Base-by-base conservation (phyloP, 208 protist species). In the Leishmania guyanensis region DNA sequence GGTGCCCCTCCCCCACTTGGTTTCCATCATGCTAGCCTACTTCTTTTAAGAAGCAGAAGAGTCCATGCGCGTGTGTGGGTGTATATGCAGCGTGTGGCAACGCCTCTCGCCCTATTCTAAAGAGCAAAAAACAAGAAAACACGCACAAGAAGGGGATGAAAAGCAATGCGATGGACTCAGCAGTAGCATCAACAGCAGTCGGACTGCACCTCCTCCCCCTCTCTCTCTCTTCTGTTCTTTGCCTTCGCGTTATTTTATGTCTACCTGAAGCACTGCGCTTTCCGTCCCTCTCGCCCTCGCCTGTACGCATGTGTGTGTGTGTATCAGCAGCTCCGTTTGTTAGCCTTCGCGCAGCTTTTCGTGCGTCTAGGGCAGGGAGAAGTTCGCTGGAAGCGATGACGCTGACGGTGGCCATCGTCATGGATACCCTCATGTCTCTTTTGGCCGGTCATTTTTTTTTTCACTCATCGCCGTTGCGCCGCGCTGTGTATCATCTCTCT, bases 101-200 rank as follows among this genome's bases (percentile, higher is more conserved):
- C 50, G 60, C 51, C 16, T 36, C 53, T 65, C 53, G 22, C 33
- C 9, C 33, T 51, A 22, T 58, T 29, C 16, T 5, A 43, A 79
- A 46, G n/a, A 14, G 22, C 54, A 69, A 69, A n/a, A 17, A 64
- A 73, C 17, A 72, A 68, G 17, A 0, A 51, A 51, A 79, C 43
- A 65, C 10, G 16, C 43, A 79, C 75, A 51, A 29, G 9, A 26
- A 79, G 6, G 66, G 60, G 68, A 79, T 39, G 39, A 54, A 72
- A 48, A 33, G 43, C n/a, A 20, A 72, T 29, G 70, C 39, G 20
- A 5, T 14, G 0, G 70, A 20, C 29, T 12, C 62, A 39, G 29
- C 62, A 36, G 62, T 14, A 66, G 60, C 8, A 65, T 3, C 60
- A 33, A n/a, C 20, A 60, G 14, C 54, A 60, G 20, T 33, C 6